phyloP scores from a whole-genome alignment of 306 rosid genomes.

The Dalbergia cultrata region DNA sequence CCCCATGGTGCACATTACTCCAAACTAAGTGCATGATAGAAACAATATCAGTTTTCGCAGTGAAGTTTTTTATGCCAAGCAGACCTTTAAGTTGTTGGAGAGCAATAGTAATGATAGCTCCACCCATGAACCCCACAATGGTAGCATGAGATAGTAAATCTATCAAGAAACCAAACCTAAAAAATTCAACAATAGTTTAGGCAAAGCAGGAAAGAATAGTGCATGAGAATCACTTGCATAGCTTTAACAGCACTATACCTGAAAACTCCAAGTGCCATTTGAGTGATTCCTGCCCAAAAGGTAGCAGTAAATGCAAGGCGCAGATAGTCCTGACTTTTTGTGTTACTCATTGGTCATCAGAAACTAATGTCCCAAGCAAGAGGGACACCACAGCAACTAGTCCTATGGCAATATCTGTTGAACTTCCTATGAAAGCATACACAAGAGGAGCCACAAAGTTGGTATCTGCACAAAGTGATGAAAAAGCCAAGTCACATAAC shows the following conservation, averaged over 20 bases:
- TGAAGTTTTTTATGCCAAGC: conserved; percentile 68
- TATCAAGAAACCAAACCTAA: conserved; percentile 89
- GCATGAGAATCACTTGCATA: background rate
- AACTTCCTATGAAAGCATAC: conserved; percentile 86
- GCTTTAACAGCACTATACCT: conserved; percentile 48
- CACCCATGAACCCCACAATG: conserved; percentile 96
- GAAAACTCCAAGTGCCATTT: conserved; percentile 68
- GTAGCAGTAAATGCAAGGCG: conserved; percentile 85
- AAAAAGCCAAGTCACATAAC: conserved; percentile 3
- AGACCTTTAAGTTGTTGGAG: conserved; percentile 94
- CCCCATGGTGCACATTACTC: conserved; percentile 73
- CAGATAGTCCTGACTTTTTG: conserved; percentile 40
- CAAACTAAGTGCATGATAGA: conserved; percentile 81
- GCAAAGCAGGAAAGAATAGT: conserved; percentile 8
- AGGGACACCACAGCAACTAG: conserved; percentile 92
- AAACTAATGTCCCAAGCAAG: conserved; percentile 68
- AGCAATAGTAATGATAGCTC: conserved; percentile 86
- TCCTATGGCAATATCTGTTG: conserved; percentile 85
- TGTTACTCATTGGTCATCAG: conserved; percentile 51
- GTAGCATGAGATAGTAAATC: conserved; percentile 95
- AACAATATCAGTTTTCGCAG: conserved; percentile 80
- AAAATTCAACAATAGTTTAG: background rate
- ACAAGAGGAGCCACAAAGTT: conserved; percentile 86
- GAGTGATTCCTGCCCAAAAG: conserved; percentile 84
- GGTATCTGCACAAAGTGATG: conserved; percentile 54